phyloP scores from a whole-genome alignment of 2,329 filamentous ascomycete genomes.

The Arthrinium phaeospermum region DNA sequence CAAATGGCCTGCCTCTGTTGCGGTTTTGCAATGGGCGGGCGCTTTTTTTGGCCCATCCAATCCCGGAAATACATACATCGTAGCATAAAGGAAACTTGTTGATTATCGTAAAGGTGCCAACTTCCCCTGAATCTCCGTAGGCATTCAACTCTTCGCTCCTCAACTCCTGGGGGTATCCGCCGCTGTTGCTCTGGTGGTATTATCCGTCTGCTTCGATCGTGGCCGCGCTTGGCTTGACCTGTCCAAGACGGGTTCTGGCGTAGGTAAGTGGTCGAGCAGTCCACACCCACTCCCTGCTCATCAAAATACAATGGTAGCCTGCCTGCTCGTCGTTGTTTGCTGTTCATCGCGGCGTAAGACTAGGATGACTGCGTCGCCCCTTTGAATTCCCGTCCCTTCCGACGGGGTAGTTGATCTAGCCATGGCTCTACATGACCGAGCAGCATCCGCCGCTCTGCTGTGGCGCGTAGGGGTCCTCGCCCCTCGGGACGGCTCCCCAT shows the following conservation, averaged over 20 bases:
- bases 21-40: constrained; percentile 38
- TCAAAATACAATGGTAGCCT: constrained; percentile 17
- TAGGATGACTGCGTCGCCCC: constrained; percentile 9
- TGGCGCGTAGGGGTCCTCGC: constrained; percentile 97
- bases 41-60: constrained; percentile 30
- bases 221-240: constrained; percentile 12
- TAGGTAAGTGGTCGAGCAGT: constrained; percentile 14
- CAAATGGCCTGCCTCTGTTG: constrained; percentile 31
- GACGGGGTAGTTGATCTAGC: neutral
- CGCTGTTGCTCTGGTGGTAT: constrained; percentile 25
- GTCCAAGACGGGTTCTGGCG: constrained; percentile 2
- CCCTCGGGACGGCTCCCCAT: constrained; percentile 93
- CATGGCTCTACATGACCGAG: constrained; percentile 77
- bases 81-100: constrained; percentile 28
- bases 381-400: constrained; percentile 74
- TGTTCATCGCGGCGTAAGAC: constrained; percentile 17
- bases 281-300: constrained; percentile 18
- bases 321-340: constrained; percentile 9
- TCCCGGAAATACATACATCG: constrained; percentile 30
- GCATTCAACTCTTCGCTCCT: constrained; percentile 21
- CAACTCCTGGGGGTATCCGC: constrained; percentile 19
- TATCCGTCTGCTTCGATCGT: constrained; percentile 7
- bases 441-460: constrained; percentile 94
- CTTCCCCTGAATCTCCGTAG: constrained; percentile 17
- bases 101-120: constrained; percentile 39